Conservation (phyloP, 2,329 filamentous ascomycete species). For the Exserohilum turcica region DNA sequence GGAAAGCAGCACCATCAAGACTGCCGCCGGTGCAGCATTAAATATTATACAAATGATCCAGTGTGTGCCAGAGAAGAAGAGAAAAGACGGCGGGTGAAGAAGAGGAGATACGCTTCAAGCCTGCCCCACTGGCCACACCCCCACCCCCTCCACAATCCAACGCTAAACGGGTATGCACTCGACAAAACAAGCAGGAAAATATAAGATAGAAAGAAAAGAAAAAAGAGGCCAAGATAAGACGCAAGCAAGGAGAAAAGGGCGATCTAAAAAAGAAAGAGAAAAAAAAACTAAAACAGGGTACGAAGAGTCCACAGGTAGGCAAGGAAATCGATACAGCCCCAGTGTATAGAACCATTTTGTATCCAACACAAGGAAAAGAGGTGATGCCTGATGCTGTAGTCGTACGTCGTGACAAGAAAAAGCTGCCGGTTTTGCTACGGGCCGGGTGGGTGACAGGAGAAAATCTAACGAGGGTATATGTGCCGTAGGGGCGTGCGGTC, state of each 20-base stretch:
- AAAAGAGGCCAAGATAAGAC: no score
- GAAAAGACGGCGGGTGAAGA: neutral
- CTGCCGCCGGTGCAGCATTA: constrained; percentile 32
- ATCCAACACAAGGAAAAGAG: constrained; percentile 15
- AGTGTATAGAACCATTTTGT: constrained; percentile 11
- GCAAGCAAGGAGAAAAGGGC: neutral
- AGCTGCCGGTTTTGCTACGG: neutral
- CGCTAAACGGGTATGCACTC: constrained; percentile 17
- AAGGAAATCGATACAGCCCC: constrained; percentile 9
- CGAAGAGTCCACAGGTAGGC: constrained; percentile 3
- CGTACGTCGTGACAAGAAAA: constrained; percentile 16
- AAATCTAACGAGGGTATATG: constrained; percentile 11
- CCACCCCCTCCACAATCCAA: neutral
- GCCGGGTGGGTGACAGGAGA: constrained; percentile 1
- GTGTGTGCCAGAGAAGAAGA: constrained; percentile 2
- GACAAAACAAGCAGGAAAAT: no score
- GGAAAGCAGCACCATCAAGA: constrained; percentile 5
- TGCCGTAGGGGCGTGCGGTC: constrained; percentile 1
- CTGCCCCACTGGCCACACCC: constrained; percentile 8
- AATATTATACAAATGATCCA: constrained; percentile 32
- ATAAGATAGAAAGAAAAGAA: constrained; percentile 14
- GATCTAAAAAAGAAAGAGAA: constrained; percentile 8
- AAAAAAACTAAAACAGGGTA: neutral
- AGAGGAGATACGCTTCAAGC: constrained; percentile 13
- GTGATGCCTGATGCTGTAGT: constrained; percentile 16